A percentile compares a stretch with the other conserved stretches of the same genome.
Conservation (phyloP, 2,329 filamentous ascomycete species). For the Cladosporium sp. region DNA sequence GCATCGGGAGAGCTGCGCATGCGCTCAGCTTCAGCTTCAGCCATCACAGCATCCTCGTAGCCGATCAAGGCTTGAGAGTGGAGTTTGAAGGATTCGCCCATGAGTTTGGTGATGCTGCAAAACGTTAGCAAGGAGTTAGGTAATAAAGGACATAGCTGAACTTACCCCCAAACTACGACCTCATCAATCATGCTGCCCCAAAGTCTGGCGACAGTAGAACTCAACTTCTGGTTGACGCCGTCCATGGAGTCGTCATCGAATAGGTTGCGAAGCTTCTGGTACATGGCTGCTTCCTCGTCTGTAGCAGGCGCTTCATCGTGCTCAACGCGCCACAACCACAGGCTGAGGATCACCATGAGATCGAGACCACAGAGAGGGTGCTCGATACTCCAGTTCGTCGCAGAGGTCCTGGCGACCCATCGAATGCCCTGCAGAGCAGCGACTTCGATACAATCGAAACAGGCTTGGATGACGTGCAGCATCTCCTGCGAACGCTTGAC, state of each 20-base stretch:
- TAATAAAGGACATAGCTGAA: conserved; percentile 33
- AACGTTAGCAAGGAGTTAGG: conserved; percentile 45
- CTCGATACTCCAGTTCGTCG: conserved; percentile 98
- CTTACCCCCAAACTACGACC: conserved; percentile 99
- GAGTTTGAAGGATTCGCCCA: conserved; percentile 97
- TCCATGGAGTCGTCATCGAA: conserved; percentile 91
- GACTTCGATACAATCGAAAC: conserved; percentile 96
- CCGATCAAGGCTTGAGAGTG: conserved; percentile 92
- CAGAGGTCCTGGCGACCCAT: conserved; percentile 96
- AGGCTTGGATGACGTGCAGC: conserved; percentile 97
- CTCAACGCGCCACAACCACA: conserved; percentile 99
- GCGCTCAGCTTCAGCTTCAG: conserved; percentile 32
- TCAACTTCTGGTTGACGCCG: conserved; percentile 77
- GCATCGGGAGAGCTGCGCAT: conserved; percentile 26
- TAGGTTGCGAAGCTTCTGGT: conserved; percentile 85
- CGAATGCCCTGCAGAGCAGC: conserved; percentile 91
- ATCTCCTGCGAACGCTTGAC: conserved; percentile 95
- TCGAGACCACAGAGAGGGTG: conserved; percentile 96
- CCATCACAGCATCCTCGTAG: conserved; percentile 77
- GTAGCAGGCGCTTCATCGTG: conserved; percentile 92
- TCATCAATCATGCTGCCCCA: conserved; percentile 99
- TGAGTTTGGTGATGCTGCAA: conserved; percentile 80
- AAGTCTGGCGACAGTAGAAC: conserved; percentile 89
- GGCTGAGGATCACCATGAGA: conserved; percentile 93
- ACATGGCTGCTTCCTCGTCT: conserved; percentile 83